Base-by-base conservation (phyloP, 352 stramenopile genomes). In the Phytopythium vexans region DNA sequence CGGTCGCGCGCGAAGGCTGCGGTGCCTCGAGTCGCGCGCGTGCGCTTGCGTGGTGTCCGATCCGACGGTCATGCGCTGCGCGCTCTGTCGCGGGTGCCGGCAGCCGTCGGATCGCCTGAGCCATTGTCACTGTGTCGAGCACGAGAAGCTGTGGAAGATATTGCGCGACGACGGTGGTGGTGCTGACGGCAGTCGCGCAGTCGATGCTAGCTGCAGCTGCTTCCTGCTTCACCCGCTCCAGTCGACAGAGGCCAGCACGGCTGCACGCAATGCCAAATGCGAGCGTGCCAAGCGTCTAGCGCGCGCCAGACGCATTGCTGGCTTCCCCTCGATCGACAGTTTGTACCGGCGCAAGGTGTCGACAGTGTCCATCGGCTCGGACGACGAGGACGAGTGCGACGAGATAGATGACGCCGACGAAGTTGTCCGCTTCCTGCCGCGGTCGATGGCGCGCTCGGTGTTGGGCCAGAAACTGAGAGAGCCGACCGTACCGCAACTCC, bases 71-170 rank as follows among this genome's bases (percentile, higher is more conserved):
- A 44, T 35, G 27, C 74, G 79, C 32, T 92, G 82, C 45, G 45
- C 49, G 32, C 55, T 87, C 4, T 92, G 82, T 40, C 62, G 68
- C 54, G 82, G 82, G 12, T 92, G 82, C 51, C 66, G 65, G 21
- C 74, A 70, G n/a, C 21, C 10, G 5, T 3, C 21, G 12, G 48
- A 42, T 6, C 47, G 48, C 21, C 49, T 60, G 9, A 80, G 71
- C 40, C 82, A 92, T 63, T 92, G 82, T 49, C 71, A 77, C 7
- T 92, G 82, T 51, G 49, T 70, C 2, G 55, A 83, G 39, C 82
- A 92, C 46, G 60, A 75, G 31, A 41, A 49, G 34, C 33, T 77
- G 39, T 53, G 64, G 16, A 62, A 53, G 45, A 51, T 62, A 45
- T 65, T 64, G 6, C 53, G 54, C 38, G 60, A 64, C 15, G 39